These are phyloP conservation scores for Sporobolomyces roseus DNA, from an alignment of 768 basidiomycete genomes.

Conservation along the genomic window DNA sequence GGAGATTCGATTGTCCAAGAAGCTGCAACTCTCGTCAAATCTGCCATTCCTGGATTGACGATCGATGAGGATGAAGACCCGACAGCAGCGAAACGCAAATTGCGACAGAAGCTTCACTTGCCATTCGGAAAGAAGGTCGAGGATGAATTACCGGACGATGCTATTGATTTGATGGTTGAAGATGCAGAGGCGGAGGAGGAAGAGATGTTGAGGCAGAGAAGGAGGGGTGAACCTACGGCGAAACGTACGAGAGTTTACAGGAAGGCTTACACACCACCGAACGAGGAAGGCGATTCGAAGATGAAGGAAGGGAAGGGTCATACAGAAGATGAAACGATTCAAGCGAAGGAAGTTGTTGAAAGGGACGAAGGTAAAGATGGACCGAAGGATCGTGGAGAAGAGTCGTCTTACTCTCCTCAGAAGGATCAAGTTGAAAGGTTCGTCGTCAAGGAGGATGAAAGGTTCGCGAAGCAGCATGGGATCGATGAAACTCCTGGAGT, in stretches of 20 bases:
- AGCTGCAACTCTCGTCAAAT: constrained; percentile 15
- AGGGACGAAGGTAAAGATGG: constrained; percentile 15
- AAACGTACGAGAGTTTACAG: constrained; percentile 29
- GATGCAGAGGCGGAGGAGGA: constrained; percentile 58
- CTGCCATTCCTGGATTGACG: constrained; percentile 41
- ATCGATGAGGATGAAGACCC: constrained; percentile 11
- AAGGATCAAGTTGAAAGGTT: constrained; percentile 11
- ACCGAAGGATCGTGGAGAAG: background rate
- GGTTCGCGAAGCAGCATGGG: background rate
- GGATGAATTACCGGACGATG: constrained; percentile 54
- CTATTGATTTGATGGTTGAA: constrained; percentile 83
- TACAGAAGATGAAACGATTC: background rate
- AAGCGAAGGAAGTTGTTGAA: constrained; percentile 16
- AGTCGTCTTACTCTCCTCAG: background rate
- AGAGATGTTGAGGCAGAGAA: constrained; percentile 57
- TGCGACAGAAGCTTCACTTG: background rate
- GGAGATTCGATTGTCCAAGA: constrained; percentile 3
- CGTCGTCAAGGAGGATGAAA: constrained; percentile 21
- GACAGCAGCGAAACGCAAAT: background rate
- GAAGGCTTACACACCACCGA: constrained; percentile 12
- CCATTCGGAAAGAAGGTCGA: constrained; percentile 6
- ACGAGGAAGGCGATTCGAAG: background rate
- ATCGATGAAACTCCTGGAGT: constrained; percentile 22
- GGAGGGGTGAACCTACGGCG: constrained; percentile 60
- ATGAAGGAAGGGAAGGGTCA: background rate